phyloP scores from a whole-genome alignment of 495 filamentous ascomycete species.

The Xylaria palmicola region DNA sequence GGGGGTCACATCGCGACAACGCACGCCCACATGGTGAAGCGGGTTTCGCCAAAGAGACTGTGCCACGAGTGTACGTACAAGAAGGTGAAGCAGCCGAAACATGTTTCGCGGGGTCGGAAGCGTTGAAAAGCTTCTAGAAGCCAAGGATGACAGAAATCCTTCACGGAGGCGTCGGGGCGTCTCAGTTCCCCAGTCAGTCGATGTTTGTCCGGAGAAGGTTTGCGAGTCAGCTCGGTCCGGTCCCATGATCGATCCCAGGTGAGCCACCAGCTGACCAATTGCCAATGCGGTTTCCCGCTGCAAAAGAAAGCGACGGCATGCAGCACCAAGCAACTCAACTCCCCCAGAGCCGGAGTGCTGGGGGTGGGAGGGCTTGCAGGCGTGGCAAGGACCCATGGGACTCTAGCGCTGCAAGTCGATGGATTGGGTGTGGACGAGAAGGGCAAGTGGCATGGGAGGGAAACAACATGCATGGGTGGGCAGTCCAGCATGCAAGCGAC shows the following conservation, averaged over 20 bases:
- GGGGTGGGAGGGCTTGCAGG: background rate
- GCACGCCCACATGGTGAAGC: background rate
- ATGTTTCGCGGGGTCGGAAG: constrained; percentile 17
- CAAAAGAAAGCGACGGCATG: constrained; percentile 23
- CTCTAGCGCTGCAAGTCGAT: constrained; percentile 26
- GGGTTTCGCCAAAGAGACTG: background rate
- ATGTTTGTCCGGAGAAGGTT: background rate
- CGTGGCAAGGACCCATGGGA: background rate
- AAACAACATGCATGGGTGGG: constrained; percentile 28
- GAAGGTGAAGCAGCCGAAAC: constrained; percentile 14
- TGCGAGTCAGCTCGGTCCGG: constrained; percentile 1
- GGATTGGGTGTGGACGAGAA: constrained; percentile 25
- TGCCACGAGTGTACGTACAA: constrained; percentile 8
- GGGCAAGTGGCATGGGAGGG: constrained; percentile 23
- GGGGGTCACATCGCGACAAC: background rate
- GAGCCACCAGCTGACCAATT: constrained; percentile 33
- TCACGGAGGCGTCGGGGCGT: constrained; percentile 18
- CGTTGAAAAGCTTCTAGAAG: constrained; percentile 32
- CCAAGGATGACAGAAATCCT: background rate
- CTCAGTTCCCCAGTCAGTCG: constrained; percentile 13
- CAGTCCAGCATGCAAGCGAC: background rate
- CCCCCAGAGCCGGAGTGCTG: constrained; percentile 10
- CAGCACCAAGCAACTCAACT: constrained; percentile 21
- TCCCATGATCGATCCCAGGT: constrained; percentile 24
- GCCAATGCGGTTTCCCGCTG: constrained; percentile 16